Evolutionary conservation across 352 stramenopile genomes (phyloP).

Genomic region (Halophytophthora batemanensis): DNA sequence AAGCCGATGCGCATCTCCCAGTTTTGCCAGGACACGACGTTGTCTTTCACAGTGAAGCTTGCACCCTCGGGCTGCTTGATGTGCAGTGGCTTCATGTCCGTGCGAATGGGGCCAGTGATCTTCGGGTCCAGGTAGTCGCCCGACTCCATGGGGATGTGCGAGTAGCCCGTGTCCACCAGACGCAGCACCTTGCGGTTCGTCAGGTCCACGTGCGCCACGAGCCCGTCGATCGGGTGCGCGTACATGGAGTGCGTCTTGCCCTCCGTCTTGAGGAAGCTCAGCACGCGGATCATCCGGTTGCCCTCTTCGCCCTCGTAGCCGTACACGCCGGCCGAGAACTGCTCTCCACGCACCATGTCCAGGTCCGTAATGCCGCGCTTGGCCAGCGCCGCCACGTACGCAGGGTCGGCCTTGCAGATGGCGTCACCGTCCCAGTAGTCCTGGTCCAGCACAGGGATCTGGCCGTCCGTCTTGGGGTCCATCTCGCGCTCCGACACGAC

Average conservation of each 20-base stretch:
- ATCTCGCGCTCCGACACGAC: slow-evolving; percentile 13
- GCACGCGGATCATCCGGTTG: slow-evolving; percentile 19
- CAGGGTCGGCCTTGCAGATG: slow-evolving; percentile 17
- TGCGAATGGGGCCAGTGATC: slow-evolving; percentile 15
- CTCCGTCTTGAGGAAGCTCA: slow-evolving; percentile 15
- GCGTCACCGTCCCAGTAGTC: slow-evolving; percentile 15
- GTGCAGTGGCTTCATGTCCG: slow-evolving; percentile 35
- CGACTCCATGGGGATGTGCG: slow-evolving; percentile 15
- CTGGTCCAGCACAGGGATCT: slow-evolving; percentile 18
- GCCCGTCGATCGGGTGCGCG: slow-evolving; percentile 18
- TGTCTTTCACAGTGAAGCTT: slow-evolving; percentile 47
- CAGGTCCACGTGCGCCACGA: slow-evolving; percentile 23
- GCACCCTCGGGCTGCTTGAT: slow-evolving; percentile 55
- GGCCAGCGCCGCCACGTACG: slow-evolving; percentile 15
- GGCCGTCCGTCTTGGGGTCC: slow-evolving; percentile 11
- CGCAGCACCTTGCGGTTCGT: slow-evolving; percentile 14
- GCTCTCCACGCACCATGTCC: slow-evolving; percentile 8
- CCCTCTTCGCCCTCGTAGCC: slow-evolving; percentile 12
- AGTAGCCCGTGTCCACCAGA: slow-evolving; percentile 20
- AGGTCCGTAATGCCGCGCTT: slow-evolving; percentile 20
- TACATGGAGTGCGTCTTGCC: slow-evolving; percentile 15
- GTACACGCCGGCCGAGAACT: slow-evolving; percentile 19
- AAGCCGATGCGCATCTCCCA: slow-evolving; percentile 63
- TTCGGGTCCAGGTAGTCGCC: slow-evolving; percentile 19
- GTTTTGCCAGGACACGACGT: slow-evolving; percentile 53